Conservation (phyloP, 257 asterid species). For the Petunia secreta region DNA sequence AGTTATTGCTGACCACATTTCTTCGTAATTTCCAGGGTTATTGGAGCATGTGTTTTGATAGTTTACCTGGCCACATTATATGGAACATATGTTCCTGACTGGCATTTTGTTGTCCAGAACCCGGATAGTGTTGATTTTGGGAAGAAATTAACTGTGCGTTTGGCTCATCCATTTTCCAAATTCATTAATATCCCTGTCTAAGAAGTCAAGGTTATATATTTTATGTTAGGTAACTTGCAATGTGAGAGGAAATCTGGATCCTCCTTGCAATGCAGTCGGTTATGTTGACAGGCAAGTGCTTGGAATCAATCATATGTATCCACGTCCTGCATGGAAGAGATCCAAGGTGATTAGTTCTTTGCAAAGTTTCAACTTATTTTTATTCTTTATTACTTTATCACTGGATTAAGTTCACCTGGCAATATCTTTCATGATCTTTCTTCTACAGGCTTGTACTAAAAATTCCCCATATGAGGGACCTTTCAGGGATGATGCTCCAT, state of each 20-base stretch:
- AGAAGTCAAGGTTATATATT: conserved; percentile 22
- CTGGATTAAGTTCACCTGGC: neutral
- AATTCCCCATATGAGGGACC: conserved; percentile 68
- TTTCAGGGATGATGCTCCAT: conserved; percentile 63
- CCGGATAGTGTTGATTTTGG: conserved; percentile 58
- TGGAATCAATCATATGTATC: conserved; percentile 75
- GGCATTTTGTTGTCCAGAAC: conserved; percentile 64
- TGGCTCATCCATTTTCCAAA: neutral
- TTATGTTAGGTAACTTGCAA: conserved; percentile 55
- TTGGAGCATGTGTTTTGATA: conserved; percentile 53
- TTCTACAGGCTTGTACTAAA: conserved; percentile 63
- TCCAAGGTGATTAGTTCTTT: conserved; percentile 50
- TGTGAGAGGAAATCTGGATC: conserved; percentile 63
- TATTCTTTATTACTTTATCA: neutral
- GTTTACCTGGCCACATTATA: conserved; percentile 60
- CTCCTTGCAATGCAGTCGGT: conserved; percentile 85
- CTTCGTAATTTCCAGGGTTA: conserved; percentile 45
- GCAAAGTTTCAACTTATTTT: neutral
- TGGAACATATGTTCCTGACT: conserved; percentile 69
- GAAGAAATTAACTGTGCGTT: conserved; percentile 55
- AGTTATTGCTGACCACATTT: neutral
- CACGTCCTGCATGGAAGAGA: conserved; percentile 81
- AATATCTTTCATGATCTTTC: conserved; percentile 19
- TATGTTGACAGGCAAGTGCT: conserved; percentile 68
- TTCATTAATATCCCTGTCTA: neutral